Conservation (phyloP, 1,284 basidiomycete species). For the Stygiomarasmius scandens region DNA sequence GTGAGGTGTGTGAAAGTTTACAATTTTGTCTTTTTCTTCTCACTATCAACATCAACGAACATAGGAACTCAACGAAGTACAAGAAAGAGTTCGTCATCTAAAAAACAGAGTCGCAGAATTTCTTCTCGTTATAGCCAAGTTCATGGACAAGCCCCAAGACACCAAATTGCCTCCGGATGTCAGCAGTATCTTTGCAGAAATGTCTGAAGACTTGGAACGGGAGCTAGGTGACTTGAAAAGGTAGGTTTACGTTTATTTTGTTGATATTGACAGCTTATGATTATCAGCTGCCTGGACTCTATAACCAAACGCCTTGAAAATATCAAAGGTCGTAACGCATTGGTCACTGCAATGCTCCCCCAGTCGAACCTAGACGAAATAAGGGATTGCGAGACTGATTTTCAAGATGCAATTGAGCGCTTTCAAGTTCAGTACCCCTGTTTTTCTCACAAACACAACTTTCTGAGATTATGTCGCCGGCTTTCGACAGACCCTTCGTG, state of each 20-base stretch:
- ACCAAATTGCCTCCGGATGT: background rate
- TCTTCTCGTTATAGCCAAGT: constrained; percentile 1
- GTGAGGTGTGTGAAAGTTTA: constrained; percentile 1
- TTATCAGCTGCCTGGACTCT: background rate
- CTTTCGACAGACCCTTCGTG: background rate
- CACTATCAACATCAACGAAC: background rate
- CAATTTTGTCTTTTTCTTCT: background rate
- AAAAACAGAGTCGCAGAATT: constrained; percentile 2
- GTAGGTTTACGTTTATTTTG: no score
- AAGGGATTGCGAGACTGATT: background rate
- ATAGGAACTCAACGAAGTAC: background rate
- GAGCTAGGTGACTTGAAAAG: no score
- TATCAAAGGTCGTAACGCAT: background rate
- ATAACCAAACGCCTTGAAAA: constrained; percentile 2
- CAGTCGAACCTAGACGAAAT: background rate
- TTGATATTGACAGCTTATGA: no score
- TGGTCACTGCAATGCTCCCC: background rate
- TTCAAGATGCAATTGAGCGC: background rate
- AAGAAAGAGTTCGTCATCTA: background rate
- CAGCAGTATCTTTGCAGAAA: background rate
- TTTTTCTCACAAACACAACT: no score
- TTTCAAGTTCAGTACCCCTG: background rate
- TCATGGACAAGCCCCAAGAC: constrained; percentile 1
- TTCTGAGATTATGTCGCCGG: no score
- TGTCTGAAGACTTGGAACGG: background rate